Percentiles rank a stretch among this genome's conserved stretches.
Conservation (phyloP, 108 stramenopile genomes). For the Pseudonitzschia delicatissima region DNA sequence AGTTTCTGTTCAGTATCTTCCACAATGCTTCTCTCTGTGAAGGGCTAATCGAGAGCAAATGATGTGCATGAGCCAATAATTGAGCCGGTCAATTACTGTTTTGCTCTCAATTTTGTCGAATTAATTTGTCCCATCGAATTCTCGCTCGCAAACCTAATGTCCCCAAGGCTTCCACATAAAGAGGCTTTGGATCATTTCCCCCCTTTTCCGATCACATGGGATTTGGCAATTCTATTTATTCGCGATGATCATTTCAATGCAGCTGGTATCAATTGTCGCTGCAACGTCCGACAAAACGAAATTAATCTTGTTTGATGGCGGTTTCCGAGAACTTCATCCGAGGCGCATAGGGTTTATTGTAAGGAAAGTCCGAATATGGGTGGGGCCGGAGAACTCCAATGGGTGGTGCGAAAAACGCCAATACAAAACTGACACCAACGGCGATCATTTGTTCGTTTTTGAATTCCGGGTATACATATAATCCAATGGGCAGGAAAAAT, state of each 20-base stretch:
- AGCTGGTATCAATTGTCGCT: too few species aligned
- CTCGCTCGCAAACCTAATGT: neutral
- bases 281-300: neutral
- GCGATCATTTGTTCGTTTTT: conserved; percentile 24
- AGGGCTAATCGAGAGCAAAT: neutral
- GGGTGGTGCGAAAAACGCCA: conserved; percentile 67
- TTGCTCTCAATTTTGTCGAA: neutral
- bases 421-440: conserved; percentile 37
- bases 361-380: conserved; percentile 71
- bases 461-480: conserved; percentile 40
- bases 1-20: neutral
- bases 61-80: neutral
- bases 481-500: conserved; percentile 61
- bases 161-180: too few species aligned
- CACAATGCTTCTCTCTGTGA: neutral
- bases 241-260: too few species aligned
- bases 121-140: neutral
- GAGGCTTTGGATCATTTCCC: too few species aligned
- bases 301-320: neutral
- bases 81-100: neutral
- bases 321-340: conserved; percentile 10
- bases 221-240: too few species aligned
- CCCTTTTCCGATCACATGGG: too few species aligned
- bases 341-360: conserved; percentile 52
- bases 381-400: conserved; percentile 79